Conservation (phyloP, 192 early-diverging fungal species). For the Chytriomyces sp. region DNA sequence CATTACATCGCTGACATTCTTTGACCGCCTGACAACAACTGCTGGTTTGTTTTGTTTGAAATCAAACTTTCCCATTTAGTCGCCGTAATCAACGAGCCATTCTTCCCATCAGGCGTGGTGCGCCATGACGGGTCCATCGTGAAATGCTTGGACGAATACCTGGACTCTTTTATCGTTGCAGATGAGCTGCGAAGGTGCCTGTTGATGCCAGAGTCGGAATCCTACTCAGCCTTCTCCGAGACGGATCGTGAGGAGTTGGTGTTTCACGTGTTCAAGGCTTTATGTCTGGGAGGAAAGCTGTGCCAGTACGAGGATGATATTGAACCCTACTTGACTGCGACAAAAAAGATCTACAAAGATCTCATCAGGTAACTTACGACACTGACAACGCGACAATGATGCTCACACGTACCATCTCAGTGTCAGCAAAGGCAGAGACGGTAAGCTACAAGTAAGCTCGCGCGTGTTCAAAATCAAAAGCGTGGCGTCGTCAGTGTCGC, state of each 20-base stretch:
- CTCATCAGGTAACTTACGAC: constrained; percentile 37
- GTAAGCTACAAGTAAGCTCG: constrained; percentile 44
- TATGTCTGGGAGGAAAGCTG: constrained; percentile 55
- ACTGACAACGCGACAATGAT: background rate
- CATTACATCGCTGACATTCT: constrained; percentile 51
- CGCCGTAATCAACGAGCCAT: background rate
- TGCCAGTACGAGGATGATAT: constrained; percentile 64
- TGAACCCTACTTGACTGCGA: constrained; percentile 50
- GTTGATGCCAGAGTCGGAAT: constrained; percentile 44
- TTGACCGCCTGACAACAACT: constrained; percentile 45
- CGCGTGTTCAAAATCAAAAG: constrained; percentile 46
- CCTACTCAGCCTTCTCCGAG: constrained; percentile 43
- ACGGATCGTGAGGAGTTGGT: constrained; percentile 58
- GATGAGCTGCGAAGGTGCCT: constrained; percentile 59
- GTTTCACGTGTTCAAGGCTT: constrained; percentile 57
- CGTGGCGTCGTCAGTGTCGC: constrained; percentile 49
- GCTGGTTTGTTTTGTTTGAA: constrained; percentile 12
- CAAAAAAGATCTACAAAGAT: constrained; percentile 60
- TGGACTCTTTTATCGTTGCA: constrained; percentile 49
- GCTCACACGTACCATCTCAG: constrained; percentile 25
- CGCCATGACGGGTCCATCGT: constrained; percentile 50
- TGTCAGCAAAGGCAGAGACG: constrained; percentile 45
- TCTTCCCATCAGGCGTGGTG: constrained; percentile 35
- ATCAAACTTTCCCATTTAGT: background rate
- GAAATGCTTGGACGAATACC: constrained; percentile 60